Evolutionary conservation across 1,139 yeast genomes (phyloP).

Genomic region (Pneumocystis canis): DNA sequence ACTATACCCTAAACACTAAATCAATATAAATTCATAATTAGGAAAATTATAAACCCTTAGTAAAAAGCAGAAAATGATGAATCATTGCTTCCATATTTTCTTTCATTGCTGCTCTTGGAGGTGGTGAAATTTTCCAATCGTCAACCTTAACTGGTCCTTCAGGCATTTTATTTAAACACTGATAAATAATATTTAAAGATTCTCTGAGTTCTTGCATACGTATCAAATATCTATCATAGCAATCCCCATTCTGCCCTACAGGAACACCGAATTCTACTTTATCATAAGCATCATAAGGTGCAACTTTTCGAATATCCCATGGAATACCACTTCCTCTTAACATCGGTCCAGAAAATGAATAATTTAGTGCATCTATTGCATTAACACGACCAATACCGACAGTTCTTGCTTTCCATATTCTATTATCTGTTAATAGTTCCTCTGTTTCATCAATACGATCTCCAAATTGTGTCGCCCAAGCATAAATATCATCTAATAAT

Average conservation of each 20-base stretch:
- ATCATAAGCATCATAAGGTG: slow-evolving; percentile 84
- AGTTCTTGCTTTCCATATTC: slow-evolving; percentile 87
- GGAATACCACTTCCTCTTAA: slow-evolving; percentile 84
- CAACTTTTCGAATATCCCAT: slow-evolving; percentile 71
- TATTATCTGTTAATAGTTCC: slow-evolving; percentile 76
- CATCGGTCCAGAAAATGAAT: slow-evolving; percentile 75
- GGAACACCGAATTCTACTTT: slow-evolving; percentile 75
- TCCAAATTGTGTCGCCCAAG: slow-evolving; percentile 95
- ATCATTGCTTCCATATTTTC: slow-evolving; percentile 88
- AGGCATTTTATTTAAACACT: slow-evolving; percentile 83
- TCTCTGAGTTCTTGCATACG: slow-evolving; percentile 91
- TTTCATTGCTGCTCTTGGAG: slow-evolving; percentile 70
- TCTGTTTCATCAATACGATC: slow-evolving; percentile 85
- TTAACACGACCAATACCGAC: slow-evolving; percentile 64
- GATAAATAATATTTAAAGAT: slow-evolving; percentile 75
- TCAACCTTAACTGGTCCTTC: slow-evolving; percentile 87
- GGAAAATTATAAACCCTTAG: slow-evolving; percentile 37
- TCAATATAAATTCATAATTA: background rate
- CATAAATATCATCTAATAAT: slow-evolving; percentile 72
- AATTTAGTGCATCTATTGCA: slow-evolving; percentile 77
- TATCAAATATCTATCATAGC: slow-evolving; percentile 75
- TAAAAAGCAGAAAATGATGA: slow-evolving; percentile 75
- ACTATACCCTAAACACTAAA: slow-evolving; percentile 35
- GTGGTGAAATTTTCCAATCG: slow-evolving; percentile 74
- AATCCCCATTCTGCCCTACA: slow-evolving; percentile 78